Evolutionary conservation across 2,329 filamentous ascomycete species (phyloP).

Genomic region (Ophiostoma angusticollis): DNA sequence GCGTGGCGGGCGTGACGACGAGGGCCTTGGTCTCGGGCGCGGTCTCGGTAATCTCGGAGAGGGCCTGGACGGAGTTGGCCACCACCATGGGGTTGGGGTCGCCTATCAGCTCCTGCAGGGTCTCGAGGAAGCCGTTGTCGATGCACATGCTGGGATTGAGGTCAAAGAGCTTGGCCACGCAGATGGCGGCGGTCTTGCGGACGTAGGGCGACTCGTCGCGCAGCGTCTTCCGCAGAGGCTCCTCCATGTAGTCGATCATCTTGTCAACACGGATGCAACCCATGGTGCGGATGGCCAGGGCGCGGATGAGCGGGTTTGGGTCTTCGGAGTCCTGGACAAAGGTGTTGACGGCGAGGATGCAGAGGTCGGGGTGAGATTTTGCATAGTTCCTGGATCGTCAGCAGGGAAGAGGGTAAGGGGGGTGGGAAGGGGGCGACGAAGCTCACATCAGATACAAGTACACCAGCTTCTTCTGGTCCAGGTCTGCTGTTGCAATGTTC

Average conservation of each 20-base stretch:
- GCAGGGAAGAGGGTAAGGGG: background rate
- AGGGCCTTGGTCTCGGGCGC: slow-evolving; percentile 84
- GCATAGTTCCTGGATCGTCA: slow-evolving; percentile 72
- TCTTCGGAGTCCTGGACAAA: slow-evolving; percentile 99
- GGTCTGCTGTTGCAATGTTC: slow-evolving; percentile 88
- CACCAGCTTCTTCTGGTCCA: slow-evolving; percentile 99
- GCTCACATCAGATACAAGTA: slow-evolving; percentile 92
- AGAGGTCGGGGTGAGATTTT: slow-evolving; percentile 96
- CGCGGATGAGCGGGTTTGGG: slow-evolving; percentile 88
- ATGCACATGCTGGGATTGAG: slow-evolving; percentile 85
- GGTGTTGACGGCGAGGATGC: slow-evolving; percentile 96
- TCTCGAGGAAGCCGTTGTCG: slow-evolving; percentile 93
- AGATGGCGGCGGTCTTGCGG: slow-evolving; percentile 93
- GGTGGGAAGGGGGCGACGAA: background rate
- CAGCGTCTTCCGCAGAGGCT: slow-evolving; percentile 87
- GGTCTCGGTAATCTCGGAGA: slow-evolving; percentile 81
- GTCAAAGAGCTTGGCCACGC: slow-evolving; percentile 95
- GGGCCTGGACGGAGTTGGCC: slow-evolving; percentile 87
- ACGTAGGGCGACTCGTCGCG: slow-evolving; percentile 97
- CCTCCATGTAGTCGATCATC: slow-evolving; percentile 99
- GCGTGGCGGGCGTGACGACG: slow-evolving; percentile 63
- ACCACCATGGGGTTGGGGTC: slow-evolving; percentile 99
- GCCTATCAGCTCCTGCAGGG: slow-evolving; percentile 85
- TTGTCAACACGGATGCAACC: slow-evolving; percentile 97
- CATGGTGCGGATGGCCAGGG: slow-evolving; percentile 94